A percentile compares a stretch with the other conserved stretches of the same genome.
phyloP scores from a whole-genome alignment of 2,329 filamentous ascomycete species.

The Ophiostoma perfectum region DNA sequence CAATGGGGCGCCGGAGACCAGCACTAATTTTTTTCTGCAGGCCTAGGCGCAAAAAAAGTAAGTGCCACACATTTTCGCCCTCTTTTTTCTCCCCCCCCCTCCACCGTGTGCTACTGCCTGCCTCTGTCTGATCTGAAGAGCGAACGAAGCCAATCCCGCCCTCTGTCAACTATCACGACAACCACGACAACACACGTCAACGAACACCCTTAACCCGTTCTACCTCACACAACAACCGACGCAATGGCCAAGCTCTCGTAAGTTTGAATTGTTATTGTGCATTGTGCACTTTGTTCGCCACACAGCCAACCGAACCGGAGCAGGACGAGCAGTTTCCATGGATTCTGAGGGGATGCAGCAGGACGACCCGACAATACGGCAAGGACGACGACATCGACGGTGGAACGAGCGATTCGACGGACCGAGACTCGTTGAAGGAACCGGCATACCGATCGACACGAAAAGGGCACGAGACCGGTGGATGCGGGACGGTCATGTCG shows the following conservation, averaged over 20 bases:
- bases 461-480: not conserved
- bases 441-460: too few relatives aligned
- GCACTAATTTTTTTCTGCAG: slow-evolving; percentile 12
- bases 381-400: not conserved
- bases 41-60: slow-evolving; percentile 14
- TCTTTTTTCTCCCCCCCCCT: slow-evolving; percentile 8
- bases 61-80: slow-evolving; percentile 14
- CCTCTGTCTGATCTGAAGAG: slow-evolving; percentile 6
- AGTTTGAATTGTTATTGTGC: slow-evolving; percentile 34
- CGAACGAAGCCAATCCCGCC: slow-evolving; percentile 6
- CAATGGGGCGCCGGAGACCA: not conserved
- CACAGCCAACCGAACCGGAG: not conserved
- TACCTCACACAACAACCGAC: slow-evolving; percentile 22
- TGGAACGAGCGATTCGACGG: not conserved
- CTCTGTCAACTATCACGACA: slow-evolving; percentile 6
- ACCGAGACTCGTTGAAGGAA: not conserved
- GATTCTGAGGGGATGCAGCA: not conserved
- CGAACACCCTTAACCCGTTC: slow-evolving; percentile 11
- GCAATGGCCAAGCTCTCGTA: slow-evolving; percentile 60
- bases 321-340: not conserved
- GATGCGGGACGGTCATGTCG: not conserved
- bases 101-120: not conserved
- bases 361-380: not conserved
- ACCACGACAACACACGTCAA: slow-evolving; percentile 13
- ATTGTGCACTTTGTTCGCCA: not conserved